Conservation (phyloP, 2,329 filamentous ascomycete species). For the Fusarium hainanense region DNA sequence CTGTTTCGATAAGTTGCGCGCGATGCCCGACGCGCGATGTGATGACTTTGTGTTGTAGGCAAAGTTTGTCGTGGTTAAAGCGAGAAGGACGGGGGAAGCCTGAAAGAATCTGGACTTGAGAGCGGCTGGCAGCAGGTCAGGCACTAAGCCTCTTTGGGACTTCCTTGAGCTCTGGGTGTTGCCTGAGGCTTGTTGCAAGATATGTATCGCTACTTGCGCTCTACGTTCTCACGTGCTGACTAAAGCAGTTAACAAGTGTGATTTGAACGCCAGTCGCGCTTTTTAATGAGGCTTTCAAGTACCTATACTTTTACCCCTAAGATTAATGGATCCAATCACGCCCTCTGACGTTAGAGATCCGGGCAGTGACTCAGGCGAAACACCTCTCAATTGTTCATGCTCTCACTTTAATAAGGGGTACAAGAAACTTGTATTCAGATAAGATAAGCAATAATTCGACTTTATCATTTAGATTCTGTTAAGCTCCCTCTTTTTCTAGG, state of each 20-base stretch:
- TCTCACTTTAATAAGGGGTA: neutral
- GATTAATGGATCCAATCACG: conserved; percentile 12
- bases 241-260: conserved; percentile 12
- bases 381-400: conserved; percentile 36
- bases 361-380: conserved; percentile 43
- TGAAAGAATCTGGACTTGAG: conserved; percentile 59
- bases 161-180: conserved; percentile 29
- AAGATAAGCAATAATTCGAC: neutral
- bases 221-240: conserved; percentile 41
- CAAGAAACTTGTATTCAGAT: neutral
- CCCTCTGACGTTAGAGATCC: conserved; percentile 31
- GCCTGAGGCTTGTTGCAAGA: conserved; percentile 39
- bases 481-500: neutral
- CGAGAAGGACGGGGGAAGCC: conserved; percentile 53
- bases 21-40: conserved; percentile 65
- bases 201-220: conserved; percentile 30
- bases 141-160: conserved; percentile 38
- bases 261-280: conserved; percentile 3
- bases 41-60: conserved; percentile 55
- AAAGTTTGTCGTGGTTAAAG: conserved; percentile 59
- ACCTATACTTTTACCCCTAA: conserved; percentile 28
- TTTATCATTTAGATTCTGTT: neutral
- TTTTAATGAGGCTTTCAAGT: conserved; percentile 20
- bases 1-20: conserved; percentile 51
- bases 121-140: conserved; percentile 49